Conservation (phyloP, 2,329 filamentous ascomycete species). For the Venturia carpophila region DNA sequence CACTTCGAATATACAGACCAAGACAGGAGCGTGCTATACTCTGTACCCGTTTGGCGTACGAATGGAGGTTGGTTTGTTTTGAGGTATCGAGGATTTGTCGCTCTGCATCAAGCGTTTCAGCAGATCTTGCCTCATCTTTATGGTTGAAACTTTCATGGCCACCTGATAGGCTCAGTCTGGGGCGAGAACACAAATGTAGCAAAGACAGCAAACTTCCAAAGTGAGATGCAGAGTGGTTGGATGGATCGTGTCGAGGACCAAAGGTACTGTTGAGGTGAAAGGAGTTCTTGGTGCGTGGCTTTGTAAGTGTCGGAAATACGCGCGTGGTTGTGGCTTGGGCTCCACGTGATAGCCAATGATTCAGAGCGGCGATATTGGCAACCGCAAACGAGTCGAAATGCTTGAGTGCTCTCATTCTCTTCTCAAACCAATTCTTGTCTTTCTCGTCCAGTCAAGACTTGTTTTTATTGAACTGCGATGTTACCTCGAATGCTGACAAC, state of each 20-base stretch:
- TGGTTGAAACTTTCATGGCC: background rate
- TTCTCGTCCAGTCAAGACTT: too few relatives aligned
- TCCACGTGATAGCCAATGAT: background rate
- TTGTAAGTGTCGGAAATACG: background rate
- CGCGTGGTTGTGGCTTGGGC: background rate
- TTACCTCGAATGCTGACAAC: too few relatives aligned
- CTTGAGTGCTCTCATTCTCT: too few relatives aligned
- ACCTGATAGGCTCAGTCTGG: background rate
- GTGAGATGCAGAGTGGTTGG: constrained; percentile 1
- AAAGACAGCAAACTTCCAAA: background rate
- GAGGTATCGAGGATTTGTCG: constrained; percentile 9
- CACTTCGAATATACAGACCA: constrained; percentile 10
- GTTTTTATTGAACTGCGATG: too few relatives aligned
- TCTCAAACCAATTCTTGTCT: too few relatives aligned
- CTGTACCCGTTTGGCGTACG: constrained; percentile 8
- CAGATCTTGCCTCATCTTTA: constrained; percentile 10
- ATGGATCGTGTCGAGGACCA: background rate
- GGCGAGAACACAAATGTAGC: constrained; percentile 6
- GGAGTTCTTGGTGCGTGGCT: background rate
- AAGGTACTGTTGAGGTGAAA: background rate
- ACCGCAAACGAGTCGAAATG: too few relatives aligned
- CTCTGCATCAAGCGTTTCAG: constrained; percentile 4
- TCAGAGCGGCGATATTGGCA: background rate
- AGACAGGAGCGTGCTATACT: background rate
- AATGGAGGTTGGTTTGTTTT: constrained; percentile 14